Percentiles rank a stretch among this genome's conserved stretches.
These are phyloP conservation scores for Wallacemonas sp. DNA, from an alignment of 208 protist genomes.

Conservation along the genomic window DNA sequence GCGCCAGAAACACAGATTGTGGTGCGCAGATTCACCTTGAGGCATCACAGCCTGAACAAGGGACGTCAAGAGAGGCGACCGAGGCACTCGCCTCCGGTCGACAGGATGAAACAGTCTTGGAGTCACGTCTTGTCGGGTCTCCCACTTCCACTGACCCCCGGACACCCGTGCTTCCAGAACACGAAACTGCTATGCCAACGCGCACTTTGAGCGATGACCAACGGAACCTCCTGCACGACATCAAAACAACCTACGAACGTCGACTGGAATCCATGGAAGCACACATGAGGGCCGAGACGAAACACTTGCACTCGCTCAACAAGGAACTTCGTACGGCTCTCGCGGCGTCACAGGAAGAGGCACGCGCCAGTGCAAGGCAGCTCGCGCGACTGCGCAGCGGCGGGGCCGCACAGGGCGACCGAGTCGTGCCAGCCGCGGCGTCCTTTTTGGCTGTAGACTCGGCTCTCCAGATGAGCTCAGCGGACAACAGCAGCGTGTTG, in stretches of 20 bases:
- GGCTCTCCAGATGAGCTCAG: background rate
- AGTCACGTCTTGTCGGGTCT: too few species aligned
- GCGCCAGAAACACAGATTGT: too few species aligned
- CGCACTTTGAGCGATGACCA: conserved; percentile 21
- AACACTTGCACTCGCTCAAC: conserved; percentile 54
- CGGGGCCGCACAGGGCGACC: too few species aligned
- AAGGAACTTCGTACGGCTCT: conserved; percentile 62
- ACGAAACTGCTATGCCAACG: background rate
- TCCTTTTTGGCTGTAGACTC: background rate
- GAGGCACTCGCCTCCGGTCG: too few species aligned
- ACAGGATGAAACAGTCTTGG: too few species aligned
- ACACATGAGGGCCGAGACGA: conserved; percentile 38
- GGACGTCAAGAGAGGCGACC: too few species aligned
- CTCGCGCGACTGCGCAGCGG: conserved; percentile 21
- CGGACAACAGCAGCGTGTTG: background rate
- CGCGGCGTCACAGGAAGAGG: conserved; percentile 46
- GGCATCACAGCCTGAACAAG: too few species aligned
- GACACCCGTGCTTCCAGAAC: background rate
- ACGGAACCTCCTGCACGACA: conserved; percentile 29
- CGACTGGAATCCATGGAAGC: conserved; percentile 41
- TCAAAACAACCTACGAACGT: conserved; percentile 40
- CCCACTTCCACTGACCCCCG: too few species aligned
- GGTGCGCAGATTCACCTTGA: too few species aligned
- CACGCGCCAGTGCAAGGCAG: conserved; percentile 26
- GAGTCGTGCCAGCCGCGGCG: too few species aligned